Base-by-base conservation (phyloP, 2,329 filamentous ascomycete genomes). In the Phyllosticta citriasiana region DNA sequence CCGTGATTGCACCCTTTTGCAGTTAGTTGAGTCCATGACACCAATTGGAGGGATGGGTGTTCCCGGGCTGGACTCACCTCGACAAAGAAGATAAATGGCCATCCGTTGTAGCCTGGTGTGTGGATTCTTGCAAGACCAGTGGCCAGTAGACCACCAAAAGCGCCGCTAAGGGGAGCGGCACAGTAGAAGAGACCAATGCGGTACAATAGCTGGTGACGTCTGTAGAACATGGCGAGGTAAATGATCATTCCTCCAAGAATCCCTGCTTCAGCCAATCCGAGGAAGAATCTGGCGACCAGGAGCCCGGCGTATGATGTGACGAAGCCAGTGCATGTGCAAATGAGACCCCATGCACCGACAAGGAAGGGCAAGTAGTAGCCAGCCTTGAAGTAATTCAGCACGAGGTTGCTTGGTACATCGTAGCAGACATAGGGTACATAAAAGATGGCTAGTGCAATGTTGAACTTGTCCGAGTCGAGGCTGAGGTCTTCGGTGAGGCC, bases 351-450 rank as follows among this genome's bases (percentile, higher is more conserved):
- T 2, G 69, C 67, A 1, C 72, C 70, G 4, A 77, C 71, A 1
- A 78, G 66, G 10, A 68, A 61, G 0, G 76, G 75, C 2, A 78
- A 63, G 57, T 77, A 78, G 51, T 72, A 71, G 0, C 74, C 76
- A 3, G 74, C 74, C 7, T 72, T 70, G 24, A 77, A 69, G 25
- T 70, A 65, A 62, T 77, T 77, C 27, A 76, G 70, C 2, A 76
- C 69, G 63, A 75, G 70, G 53, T 77, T 77, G 16, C 68, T 72
- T 0, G 74, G 75, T 1, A 77, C 71, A 59, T 77, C 75, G 58
- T 75, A 68, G 57, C 73, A 69, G 61, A 78, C 73, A 55, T 78
- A 78, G 6, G 70, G 66, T 35, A 78, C 74, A 66, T 78, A 78
- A 68, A 78, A 79, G 51, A 79, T 73, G 7, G 74, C 71, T 1